Percentiles rank a stretch among this genome's conserved stretches.
Evolutionary conservation across 192 early-diverging fungal species (phyloP).

Genomic region (Linnemannia hyalina): DNA sequence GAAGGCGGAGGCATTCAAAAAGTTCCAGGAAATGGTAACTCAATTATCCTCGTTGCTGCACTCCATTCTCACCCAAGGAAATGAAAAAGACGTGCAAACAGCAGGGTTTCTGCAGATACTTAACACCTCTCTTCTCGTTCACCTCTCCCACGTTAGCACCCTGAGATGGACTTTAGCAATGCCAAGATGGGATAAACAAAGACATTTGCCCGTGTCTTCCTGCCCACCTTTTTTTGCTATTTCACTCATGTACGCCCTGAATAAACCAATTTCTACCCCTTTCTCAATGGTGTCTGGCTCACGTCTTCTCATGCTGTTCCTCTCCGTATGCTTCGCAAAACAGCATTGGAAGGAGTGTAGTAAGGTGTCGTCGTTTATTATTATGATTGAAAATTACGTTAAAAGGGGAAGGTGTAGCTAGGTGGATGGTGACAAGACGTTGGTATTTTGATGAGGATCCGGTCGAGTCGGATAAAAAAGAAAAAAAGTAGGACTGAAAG

Average conservation of each 20-base stretch:
- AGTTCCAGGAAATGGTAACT: slow-evolving; percentile 73
- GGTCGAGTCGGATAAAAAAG: background rate
- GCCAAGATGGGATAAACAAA: slow-evolving; percentile 42
- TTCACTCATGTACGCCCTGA: too few relatives aligned
- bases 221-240: too few relatives aligned
- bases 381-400: slow-evolving; percentile 3
- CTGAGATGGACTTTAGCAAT: slow-evolving; percentile 73
- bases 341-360: too few relatives aligned
- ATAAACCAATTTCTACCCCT: too few relatives aligned
- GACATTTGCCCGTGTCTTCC: too few relatives aligned
- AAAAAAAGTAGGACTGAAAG: background rate
- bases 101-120: background rate
- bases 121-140: slow-evolving; percentile 5
- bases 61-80: background rate
- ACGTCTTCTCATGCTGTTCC: too few relatives aligned
- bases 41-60: background rate
- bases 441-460: background rate
- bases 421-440: background rate
- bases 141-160: slow-evolving; percentile 53
- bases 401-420: background rate
- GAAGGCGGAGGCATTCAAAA: slow-evolving; percentile 81
- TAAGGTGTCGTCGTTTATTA: background rate
- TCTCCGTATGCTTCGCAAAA: too few relatives aligned
- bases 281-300: too few relatives aligned
- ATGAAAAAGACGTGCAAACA: background rate